Evolutionary conservation across 108 stramenopile genomes (phyloP), one percentile per base, ranked within the genome.

Genomic region (Cyclotella choctawhatcheeana): DNA sequence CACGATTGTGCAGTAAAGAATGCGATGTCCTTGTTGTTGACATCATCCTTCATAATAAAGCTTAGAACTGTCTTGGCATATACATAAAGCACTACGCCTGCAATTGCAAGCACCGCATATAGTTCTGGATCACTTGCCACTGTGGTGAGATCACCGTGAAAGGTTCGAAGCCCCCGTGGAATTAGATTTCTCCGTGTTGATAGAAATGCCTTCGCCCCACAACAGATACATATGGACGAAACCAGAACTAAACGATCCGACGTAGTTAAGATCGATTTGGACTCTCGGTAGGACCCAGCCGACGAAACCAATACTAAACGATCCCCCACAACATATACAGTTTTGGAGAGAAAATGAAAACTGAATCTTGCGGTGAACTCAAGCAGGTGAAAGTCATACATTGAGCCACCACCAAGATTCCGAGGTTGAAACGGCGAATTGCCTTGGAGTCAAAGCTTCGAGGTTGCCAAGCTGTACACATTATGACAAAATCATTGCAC

Each of bases 51-150:
- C 37, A 22, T 43, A 0, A 54, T 55, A 21, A 35, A 62, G 27
- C 33, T 34, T 30, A 35, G 1, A 6, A 71, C 2, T 26, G 48
- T 29, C 13, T 31, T 34, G 53, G 56, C 20, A 30, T 64, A 64
- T 0, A n/a, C 63, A 29, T 45, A 37, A 21, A 33, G 34, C 24
- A 73, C n/a, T 7, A 55, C 7, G 20, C 63, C 62, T 37, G 14
- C 37, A 7, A 50, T n/a, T 0, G 64, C 16, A 16, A 73, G 35
- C 13, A 73, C 24, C 25, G 44, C 30, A 31, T 30, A 64, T 29
- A 64, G 27, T 26, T 64, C 72, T 10, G 63, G 34, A 32, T 61
- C 51, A 4, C 48, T 55, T 6, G 72, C 18, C 29, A 73, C 62
- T 27, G 43, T 43, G 32, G 25, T 17, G 24, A 73, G 37, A 40